A percentile compares a stretch with the other conserved stretches of the same genome.
Conservation (phyloP, 106 monocot genomes). For the Phalaenopsis equestris region DNA sequence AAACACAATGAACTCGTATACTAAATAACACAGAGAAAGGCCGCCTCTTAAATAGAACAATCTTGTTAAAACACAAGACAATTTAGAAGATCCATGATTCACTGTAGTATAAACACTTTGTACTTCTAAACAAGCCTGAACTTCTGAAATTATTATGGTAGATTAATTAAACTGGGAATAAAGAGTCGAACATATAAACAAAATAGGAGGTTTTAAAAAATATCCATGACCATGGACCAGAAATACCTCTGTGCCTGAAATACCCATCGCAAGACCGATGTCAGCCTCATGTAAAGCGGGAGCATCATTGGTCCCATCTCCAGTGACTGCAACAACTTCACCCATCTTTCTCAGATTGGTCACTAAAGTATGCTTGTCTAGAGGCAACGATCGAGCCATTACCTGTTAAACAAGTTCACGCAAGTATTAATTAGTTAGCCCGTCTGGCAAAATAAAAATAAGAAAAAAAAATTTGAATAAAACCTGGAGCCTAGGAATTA, state of each 20-base stretch:
- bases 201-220: not conserved
- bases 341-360: slow-evolving; percentile 58
- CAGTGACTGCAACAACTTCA: slow-evolving; percentile 93
- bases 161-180: not conserved
- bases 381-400: slow-evolving; percentile 89
- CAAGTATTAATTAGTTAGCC: not conserved
- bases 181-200: not conserved
- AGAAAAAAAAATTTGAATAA: not conserved
- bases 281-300: slow-evolving; percentile 94
- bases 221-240: not conserved
- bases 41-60: not conserved
- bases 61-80: not conserved
- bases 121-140: not conserved
- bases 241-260: slow-evolving; percentile 88
- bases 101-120: not conserved
- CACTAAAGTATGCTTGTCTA: slow-evolving; percentile 88
- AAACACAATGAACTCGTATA: not conserved
- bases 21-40: not conserved
- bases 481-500: slow-evolving; percentile 91
- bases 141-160: not conserved
- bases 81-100: not conserved
- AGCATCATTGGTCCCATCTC: slow-evolving; percentile 98
- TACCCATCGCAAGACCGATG: slow-evolving; percentile 97
- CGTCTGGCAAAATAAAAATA: not conserved
- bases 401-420: slow-evolving; percentile 37